These are phyloP conservation scores for Mycena indigotica DNA, from an alignment of 768 basidiomycete genomes.

Conservation along the genomic window DNA sequence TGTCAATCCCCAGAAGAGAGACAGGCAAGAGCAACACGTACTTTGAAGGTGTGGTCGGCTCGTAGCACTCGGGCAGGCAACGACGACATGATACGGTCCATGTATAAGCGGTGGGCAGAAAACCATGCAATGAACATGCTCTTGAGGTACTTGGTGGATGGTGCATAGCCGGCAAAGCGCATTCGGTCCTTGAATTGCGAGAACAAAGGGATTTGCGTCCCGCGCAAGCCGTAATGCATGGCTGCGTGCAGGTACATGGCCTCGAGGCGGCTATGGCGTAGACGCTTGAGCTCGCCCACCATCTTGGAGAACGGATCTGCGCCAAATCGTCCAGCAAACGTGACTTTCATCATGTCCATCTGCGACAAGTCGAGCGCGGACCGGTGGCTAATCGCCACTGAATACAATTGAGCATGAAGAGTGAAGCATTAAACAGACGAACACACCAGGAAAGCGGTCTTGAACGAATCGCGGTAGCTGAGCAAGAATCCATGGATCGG, in stretches of 20 bases:
- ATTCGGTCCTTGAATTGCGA: conserved; percentile 4
- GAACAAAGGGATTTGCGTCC: conserved; percentile 4
- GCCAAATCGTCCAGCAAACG: neutral
- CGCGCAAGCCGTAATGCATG: neutral
- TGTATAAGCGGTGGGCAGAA: conserved; percentile 3
- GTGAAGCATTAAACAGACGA: neutral
- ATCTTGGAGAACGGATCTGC: neutral
- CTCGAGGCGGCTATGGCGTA: neutral
- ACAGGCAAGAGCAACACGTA: neutral
- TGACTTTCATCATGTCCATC: neutral
- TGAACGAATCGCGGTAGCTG: neutral
- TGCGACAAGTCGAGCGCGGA: neutral
- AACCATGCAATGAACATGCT: conserved; percentile 12
- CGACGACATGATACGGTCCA: conserved; percentile 9
- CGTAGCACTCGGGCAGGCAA: neutral
- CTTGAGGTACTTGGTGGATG: conserved; percentile 12
- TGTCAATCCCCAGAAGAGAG: neutral
- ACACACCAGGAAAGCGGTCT: neutral
- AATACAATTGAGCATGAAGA: neutral
- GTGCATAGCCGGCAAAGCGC: conserved; percentile 4
- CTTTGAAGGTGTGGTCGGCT: conserved; percentile 11
- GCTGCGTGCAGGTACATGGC: neutral
- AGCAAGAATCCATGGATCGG: neutral
- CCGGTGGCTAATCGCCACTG: neutral
- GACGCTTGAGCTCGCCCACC: neutral